Base-by-base conservation (phyloP, 352 stramenopile genomes). In the Pythium phragmiticola region DNA sequence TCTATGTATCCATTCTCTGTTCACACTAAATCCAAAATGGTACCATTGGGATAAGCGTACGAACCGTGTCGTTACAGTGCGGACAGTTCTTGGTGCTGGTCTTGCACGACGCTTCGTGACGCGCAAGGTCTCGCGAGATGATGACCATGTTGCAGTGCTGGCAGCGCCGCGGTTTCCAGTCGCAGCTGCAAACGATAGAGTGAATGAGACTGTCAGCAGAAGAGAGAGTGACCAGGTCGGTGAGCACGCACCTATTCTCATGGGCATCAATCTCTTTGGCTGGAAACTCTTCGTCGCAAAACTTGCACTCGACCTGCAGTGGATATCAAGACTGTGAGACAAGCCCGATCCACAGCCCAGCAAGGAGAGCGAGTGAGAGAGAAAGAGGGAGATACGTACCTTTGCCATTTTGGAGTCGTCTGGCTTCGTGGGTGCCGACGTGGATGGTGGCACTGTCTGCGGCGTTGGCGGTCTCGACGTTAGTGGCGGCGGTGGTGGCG, bases 111-210 rank as follows among this genome's bases (percentile, higher is more conserved):
- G 72, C 62, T 66, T 93, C 84, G 60, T 93, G 84, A 1, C 82
- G 79, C 2, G 52, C 39, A 9, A 91, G 60, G 48, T 91, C 82
- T 5, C 80, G 74, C 16, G 78, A 75, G 58, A 90, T 91, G 51
- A 93, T 84, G 21, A 90, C 82, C 84, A 90, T 91, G 59, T 89
- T 91, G 68, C 82, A 93, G 57, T 89, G 79, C 47, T 90, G 82
- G 47, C 84, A 93, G 19, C 81, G 79, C 65, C 82, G 86, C 0
- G 84, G 84, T 48, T 87, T 86, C 84, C 82, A 90, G 62, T 93
- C 80, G 28, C 84, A 93, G 21, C 80, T 91, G 55, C 23, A 2
- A 19, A 47, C 49, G 7, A 41, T 11, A 63, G 5, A 48, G 28
- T 56, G 46, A 23, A 37, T 34, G 26, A 30, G 26, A 30, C 26